These are phyloP conservation scores for Entomortierella lignicola DNA, from an alignment of 192 early-diverging fungal genomes.

Conservation along the genomic window DNA sequence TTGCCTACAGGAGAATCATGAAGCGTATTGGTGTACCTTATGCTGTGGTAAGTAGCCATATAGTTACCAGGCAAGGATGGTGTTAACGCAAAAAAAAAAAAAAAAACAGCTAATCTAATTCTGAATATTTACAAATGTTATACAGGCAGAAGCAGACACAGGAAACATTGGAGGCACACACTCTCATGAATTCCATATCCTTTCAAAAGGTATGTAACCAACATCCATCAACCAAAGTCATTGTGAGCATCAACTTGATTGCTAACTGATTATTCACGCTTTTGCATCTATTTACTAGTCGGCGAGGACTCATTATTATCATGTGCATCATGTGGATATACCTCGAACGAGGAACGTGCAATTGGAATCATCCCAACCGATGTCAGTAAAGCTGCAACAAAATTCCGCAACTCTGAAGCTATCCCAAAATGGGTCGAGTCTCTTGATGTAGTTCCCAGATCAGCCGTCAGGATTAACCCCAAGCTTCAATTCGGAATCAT, in stretches of 20 bases:
- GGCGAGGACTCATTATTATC: constrained; percentile 87
- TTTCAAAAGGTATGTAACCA: constrained; percentile 63
- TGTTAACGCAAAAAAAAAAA: too few species aligned
- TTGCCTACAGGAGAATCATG: constrained; percentile 83
- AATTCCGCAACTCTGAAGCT: constrained; percentile 25
- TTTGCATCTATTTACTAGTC: constrained; percentile 28
- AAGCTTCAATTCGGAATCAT: constrained; percentile 36
- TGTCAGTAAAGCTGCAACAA: constrained; percentile 27
- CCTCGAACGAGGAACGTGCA: constrained; percentile 88
- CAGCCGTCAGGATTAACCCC: constrained; percentile 30
- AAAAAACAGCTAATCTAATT: too few species aligned
- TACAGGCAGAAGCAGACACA: constrained; percentile 86
- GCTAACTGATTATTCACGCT: background rate
- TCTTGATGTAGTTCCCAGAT: constrained; percentile 32
- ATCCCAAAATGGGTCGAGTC: constrained; percentile 46
- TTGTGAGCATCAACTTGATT: too few species aligned
- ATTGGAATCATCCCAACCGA: constrained; percentile 51
- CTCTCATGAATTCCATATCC: constrained; percentile 93
- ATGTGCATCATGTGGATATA: constrained; percentile 81
- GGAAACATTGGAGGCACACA: constrained; percentile 91
- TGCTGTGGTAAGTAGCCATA: constrained; percentile 65
- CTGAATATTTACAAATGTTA: background rate
- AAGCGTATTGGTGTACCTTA: constrained; percentile 81
- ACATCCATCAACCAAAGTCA: too few species aligned
- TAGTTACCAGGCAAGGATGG: background rate